These are phyloP conservation scores for Neurospora tetraspora DNA, from an alignment of 495 filamentous ascomycete genomes.

Conservation along the genomic window DNA sequence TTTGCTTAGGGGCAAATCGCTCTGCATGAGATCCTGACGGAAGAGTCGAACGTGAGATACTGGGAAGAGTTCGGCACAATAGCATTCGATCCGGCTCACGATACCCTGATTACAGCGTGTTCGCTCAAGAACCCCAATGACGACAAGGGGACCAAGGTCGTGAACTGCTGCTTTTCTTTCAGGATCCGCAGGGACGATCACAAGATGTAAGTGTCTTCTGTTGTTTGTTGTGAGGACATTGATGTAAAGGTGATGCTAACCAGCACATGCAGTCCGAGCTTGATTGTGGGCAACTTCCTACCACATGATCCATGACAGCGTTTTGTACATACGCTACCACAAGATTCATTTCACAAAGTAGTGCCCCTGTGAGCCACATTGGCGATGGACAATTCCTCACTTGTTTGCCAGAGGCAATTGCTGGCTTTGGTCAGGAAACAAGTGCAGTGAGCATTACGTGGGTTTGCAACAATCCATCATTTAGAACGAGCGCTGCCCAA, in stretches of 20 bases:
- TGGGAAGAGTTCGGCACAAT: constrained; percentile 99
- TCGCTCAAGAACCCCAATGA: constrained; percentile 78
- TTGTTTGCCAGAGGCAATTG: background rate
- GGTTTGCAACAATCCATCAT: background rate
- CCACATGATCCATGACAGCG: constrained; percentile 43
- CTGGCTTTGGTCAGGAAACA: background rate
- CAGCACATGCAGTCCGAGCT: constrained; percentile 54
- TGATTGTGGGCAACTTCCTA: constrained; percentile 95
- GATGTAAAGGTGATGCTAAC: constrained; percentile 2
- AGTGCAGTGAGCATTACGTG: background rate
- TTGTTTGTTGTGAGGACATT: background rate
- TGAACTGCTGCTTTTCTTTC: constrained; percentile 95
- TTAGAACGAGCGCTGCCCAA: background rate
- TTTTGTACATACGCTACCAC: background rate
- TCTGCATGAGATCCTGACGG: constrained; percentile 89
- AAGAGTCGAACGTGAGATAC: constrained; percentile 89
- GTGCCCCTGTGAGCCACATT: background rate
- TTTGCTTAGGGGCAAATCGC: constrained; percentile 73
- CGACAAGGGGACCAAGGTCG: constrained; percentile 57
- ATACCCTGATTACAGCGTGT: constrained; percentile 92
- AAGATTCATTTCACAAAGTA: background rate
- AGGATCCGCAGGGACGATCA: constrained; percentile 89
- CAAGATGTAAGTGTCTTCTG: constrained; percentile 67
- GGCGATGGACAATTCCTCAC: background rate
- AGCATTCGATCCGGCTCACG: constrained; percentile 91